These are phyloP conservation scores for Trichoderma asperellum DNA, from an alignment of 2,329 filamentous ascomycete species.

Conservation along the genomic window DNA sequence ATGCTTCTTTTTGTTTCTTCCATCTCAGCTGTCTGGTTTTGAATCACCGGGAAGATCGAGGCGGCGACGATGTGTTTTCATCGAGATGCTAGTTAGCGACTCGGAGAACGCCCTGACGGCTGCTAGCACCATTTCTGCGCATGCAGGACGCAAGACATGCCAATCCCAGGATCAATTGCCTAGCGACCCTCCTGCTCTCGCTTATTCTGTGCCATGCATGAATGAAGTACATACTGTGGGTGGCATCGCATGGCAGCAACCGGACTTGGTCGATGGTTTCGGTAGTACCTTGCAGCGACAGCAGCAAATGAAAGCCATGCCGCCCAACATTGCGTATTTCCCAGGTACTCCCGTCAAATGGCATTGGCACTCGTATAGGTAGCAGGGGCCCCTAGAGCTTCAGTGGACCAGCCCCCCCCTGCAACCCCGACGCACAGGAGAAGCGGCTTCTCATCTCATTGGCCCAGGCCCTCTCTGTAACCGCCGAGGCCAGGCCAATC, in stretches of 20 bases:
- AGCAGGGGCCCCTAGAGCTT: background rate
- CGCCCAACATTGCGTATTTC: background rate
- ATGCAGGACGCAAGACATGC: conserved; percentile 5
- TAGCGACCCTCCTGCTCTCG: background rate
- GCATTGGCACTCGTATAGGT: background rate
- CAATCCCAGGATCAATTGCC: background rate
- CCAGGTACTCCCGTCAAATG: background rate
- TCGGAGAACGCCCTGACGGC: background rate
- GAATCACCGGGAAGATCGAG: background rate
- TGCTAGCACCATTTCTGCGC: background rate
- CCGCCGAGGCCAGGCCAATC: conserved; percentile 45
- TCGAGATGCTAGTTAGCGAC: background rate
- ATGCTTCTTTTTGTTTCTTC: background rate
- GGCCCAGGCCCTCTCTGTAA: conserved; percentile 41
- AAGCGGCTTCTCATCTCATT: conserved; percentile 41
- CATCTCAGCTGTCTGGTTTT: background rate
- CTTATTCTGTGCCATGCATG: background rate
- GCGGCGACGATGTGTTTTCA: background rate
- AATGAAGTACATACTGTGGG: background rate
- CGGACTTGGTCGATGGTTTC: background rate
- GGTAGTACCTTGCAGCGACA: background rate
- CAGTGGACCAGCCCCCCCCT: background rate
- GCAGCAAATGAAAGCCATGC: background rate
- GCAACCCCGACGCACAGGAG: conserved; percentile 18
- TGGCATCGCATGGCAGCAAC: conserved; percentile 13